These are phyloP conservation scores for Syncephalastrum racemosum DNA, from an alignment of 371 early-diverging fungal genomes.

Conservation along the genomic window DNA sequence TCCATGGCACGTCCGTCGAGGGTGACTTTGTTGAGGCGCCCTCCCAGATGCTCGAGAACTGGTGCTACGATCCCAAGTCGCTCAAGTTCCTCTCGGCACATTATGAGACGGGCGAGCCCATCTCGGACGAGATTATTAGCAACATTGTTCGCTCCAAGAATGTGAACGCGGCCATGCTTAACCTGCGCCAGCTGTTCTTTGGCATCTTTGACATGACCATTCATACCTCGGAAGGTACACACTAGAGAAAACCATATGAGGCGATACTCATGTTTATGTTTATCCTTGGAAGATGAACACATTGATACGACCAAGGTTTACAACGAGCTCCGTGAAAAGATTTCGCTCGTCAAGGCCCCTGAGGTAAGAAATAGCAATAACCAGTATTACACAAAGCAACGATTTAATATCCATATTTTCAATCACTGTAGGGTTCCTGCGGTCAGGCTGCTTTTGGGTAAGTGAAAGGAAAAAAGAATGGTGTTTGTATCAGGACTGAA, in stretches of 20 bases:
- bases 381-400: neutral
- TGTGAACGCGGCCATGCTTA: conserved; percentile 69
- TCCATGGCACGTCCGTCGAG: conserved; percentile 81
- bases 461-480: conserved; percentile 9
- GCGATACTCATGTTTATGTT: too few species aligned
- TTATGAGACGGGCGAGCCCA: conserved; percentile 66
- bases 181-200: conserved; percentile 79
- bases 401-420: too few species aligned
- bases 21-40: conserved; percentile 94
- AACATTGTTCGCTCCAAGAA: conserved; percentile 73
- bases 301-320: conserved; percentile 61
- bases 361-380: conserved; percentile 22
- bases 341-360: conserved; percentile 59
- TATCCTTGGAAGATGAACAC: conserved; percentile 37
- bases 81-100: conserved; percentile 73
- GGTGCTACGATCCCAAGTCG: conserved; percentile 81
- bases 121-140: conserved; percentile 73
- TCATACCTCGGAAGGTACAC: conserved; percentile 54
- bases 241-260: too few species aligned
- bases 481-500: neutral
- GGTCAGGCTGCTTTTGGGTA: conserved; percentile 56
- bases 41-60: conserved; percentile 72
- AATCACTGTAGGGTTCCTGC: conserved; percentile 27
- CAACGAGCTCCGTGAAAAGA: conserved; percentile 60
- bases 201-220: conserved; percentile 75